Conservation (phyloP, 805 yeast genomes). For the Candida fluviatilis region DNA sequence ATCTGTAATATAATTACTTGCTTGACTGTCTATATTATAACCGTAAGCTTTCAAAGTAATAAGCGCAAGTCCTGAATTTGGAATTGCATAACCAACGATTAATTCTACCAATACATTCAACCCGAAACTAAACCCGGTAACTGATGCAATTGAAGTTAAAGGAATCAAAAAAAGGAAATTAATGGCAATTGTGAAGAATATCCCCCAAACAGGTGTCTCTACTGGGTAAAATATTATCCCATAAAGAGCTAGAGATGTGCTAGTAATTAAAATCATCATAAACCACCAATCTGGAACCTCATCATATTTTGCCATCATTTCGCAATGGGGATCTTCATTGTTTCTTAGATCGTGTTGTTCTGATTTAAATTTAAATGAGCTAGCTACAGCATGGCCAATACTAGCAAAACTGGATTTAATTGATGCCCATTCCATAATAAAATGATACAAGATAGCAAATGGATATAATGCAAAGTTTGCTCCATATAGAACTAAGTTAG, state of each 20-base stretch:
- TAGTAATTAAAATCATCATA: slow-evolving; percentile 37
- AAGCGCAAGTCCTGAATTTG: slow-evolving; percentile 57
- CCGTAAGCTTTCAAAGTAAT: slow-evolving; percentile 45
- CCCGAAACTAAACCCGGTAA: slow-evolving; percentile 57
- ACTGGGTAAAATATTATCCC: slow-evolving; percentile 46
- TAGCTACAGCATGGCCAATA: slow-evolving; percentile 26
- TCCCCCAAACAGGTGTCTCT: slow-evolving; percentile 61
- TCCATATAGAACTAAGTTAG: slow-evolving; percentile 55
- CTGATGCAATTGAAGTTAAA: slow-evolving; percentile 55
- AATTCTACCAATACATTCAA: slow-evolving; percentile 61
- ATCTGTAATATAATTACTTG: slow-evolving; percentile 49
- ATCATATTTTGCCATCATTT: slow-evolving; percentile 53
- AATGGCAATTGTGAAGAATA: slow-evolving; percentile 53
- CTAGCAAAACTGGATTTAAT: slow-evolving; percentile 35
- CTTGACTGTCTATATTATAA: slow-evolving; percentile 60
- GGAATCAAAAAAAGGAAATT: slow-evolving; percentile 57
- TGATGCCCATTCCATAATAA: slow-evolving; percentile 42
- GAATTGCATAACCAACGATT: slow-evolving; percentile 60
- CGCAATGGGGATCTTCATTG: slow-evolving; percentile 49
- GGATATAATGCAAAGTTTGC: slow-evolving; percentile 55
- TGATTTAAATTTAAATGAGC: slow-evolving; percentile 18
- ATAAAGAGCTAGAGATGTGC: slow-evolving; percentile 41
- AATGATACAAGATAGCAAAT: slow-evolving; percentile 47
- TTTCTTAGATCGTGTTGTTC: slow-evolving; percentile 11
- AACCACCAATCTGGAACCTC: slow-evolving; percentile 81